Base-by-base conservation (phyloP, 768 basidiomycete species). In the Lanmaoa pseudosensibilis region DNA sequence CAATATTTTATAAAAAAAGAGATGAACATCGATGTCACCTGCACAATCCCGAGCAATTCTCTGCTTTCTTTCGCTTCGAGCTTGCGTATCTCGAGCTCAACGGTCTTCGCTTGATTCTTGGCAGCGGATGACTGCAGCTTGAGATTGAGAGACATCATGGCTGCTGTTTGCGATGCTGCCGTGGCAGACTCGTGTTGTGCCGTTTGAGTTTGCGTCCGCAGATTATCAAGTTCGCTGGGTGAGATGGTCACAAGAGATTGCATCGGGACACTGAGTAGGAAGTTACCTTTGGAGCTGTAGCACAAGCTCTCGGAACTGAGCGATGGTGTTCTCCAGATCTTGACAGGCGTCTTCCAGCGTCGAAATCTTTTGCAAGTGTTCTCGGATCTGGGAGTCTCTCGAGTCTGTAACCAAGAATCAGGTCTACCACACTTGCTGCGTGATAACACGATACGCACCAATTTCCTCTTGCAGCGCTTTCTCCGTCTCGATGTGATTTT, bases 401-500 rank as follows among this genome's bases (percentile, higher is more conserved):
- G 77, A 73, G 54, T 90, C 89, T 89, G 65, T 9, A 52, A 5
- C n/a, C n/a, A 45, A 45, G 47, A 13, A 41, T 56, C 37, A 52
- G 57, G 39, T 30, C 15, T 45, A 38, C 16, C 40, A 50, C n/a
- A 33, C 21, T 27, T 19, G 33, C 1, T 15, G 27, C 18, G 38
- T 4, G 25, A 25, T 10, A 50, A 21, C 30, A 47, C n/a, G 19
- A 18, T 19, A 66, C 83, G 44, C 46, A 94, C 94, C 89, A 44
- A 98, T 80, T 47, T 98, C 96, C 44, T 90, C 92, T 64, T 94
- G 87, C 55, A 99, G 73, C 23, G 86, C 83, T 69, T 92, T 94
- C 74, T 98, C 96, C 0, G 94, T 92, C 72, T 97, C 96, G 3
- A 91, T 69, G 60, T 98, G 96, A 64, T 92, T 94, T 73, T 98